phyloP scores from a whole-genome alignment of 306 rosid species.

The Rubus idaeus region DNA sequence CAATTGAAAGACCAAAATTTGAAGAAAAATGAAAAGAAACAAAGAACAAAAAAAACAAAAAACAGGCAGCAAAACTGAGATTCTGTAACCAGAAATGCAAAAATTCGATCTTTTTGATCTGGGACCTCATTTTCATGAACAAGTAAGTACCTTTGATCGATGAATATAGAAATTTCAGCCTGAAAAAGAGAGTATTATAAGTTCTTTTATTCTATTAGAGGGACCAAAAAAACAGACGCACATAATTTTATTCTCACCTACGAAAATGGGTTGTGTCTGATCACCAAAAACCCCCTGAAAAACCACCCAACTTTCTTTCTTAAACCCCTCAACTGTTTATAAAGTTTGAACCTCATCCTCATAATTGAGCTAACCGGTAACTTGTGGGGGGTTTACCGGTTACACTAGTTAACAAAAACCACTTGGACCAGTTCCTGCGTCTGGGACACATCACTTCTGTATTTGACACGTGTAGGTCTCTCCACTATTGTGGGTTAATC shows the following conservation, averaged over 20 bases:
- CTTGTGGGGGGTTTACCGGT: slow-evolving; percentile 33
- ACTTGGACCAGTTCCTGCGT: slow-evolving; percentile 53
- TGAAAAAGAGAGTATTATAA: background rate
- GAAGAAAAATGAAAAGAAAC: background rate
- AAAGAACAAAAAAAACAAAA: background rate
- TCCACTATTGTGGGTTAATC: slow-evolving; percentile 44
- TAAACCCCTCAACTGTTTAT: slow-evolving; percentile 58
- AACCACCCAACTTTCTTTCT: slow-evolving; percentile 46
- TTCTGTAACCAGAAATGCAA: background rate
- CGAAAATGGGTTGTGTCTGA: slow-evolving; percentile 44
- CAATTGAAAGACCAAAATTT: background rate
- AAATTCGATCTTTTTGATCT: background rate
- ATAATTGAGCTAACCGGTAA: slow-evolving; percentile 34
- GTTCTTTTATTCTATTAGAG: background rate
- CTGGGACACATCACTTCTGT: slow-evolving; percentile 33
- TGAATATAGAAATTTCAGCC: background rate
- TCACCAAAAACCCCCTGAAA: slow-evolving; percentile 50
- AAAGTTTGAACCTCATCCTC: slow-evolving; percentile 45
- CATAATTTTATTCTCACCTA: slow-evolving; percentile 35
- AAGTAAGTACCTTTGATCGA: background rate
- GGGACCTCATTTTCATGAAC: slow-evolving; percentile 6
- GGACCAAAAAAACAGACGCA: background rate
- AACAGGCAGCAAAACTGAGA: background rate
- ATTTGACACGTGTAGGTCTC: slow-evolving; percentile 53
- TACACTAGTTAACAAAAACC: slow-evolving; percentile 36